phyloP scores from a whole-genome alignment of 371 early-diverging fungal species.

The Haplosporangium sp. region DNA sequence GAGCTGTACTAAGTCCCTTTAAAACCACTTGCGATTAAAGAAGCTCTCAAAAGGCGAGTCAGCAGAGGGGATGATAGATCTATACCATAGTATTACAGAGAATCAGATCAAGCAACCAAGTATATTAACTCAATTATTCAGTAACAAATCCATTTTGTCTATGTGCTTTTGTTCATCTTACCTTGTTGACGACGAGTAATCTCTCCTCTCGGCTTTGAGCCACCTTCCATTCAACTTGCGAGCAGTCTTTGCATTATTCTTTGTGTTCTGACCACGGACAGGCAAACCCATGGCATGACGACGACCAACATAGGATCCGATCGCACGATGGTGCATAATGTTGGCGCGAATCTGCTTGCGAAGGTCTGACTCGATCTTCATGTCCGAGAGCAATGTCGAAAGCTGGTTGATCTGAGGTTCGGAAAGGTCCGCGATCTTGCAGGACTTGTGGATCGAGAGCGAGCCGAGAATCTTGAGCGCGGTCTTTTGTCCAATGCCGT shows the following conservation, averaged over 20 bases:
- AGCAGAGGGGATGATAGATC: constrained; percentile 30
- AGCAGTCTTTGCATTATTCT: constrained; percentile 90
- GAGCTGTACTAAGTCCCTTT: background rate
- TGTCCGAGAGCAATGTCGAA: constrained; percentile 82
- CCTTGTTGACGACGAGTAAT: constrained; percentile 47
- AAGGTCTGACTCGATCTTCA: constrained; percentile 94
- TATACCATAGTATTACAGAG: background rate
- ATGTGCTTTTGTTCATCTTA: background rate
- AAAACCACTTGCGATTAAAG: constrained; percentile 51
- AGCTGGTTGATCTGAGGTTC: constrained; percentile 91
- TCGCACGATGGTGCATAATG: constrained; percentile 83
- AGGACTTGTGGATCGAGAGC: constrained; percentile 80
- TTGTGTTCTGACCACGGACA: constrained; percentile 91
- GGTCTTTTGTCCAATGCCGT: constrained; percentile 90
- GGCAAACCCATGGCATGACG: constrained; percentile 90
- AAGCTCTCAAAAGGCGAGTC: constrained; percentile 43
- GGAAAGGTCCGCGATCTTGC: constrained; percentile 85
- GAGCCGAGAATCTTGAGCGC: constrained; percentile 81
- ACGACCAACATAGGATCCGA: constrained; percentile 85
- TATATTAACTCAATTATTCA: background rate
- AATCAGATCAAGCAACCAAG: background rate
- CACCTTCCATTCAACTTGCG: constrained; percentile 82
- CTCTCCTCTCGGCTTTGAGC: constrained; percentile 51
- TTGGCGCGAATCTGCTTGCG: constrained; percentile 82
- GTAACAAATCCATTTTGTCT: too few species aligned